These are phyloP conservation scores for Phytophthora citricola DNA, from an alignment of 352 stramenopile genomes.

Conservation along the genomic window DNA sequence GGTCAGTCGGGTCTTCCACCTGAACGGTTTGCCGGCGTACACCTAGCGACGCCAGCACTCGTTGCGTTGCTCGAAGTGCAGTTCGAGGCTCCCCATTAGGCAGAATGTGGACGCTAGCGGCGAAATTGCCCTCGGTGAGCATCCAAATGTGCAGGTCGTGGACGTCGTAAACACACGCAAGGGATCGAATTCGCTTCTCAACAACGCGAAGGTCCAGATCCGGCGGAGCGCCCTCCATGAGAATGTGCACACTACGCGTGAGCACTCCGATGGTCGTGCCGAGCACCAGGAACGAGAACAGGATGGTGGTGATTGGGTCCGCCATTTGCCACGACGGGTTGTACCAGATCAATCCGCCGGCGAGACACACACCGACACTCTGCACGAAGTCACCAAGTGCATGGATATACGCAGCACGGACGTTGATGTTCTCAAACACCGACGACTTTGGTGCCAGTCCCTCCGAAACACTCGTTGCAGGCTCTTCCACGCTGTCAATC, in stretches of 20 bases:
- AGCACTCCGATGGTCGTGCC: constrained; percentile 95
- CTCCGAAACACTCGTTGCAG: constrained; percentile 6
- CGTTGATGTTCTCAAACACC: constrained; percentile 93
- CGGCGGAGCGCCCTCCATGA: constrained; percentile 95
- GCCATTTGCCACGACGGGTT: constrained; percentile 95
- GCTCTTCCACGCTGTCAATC: constrained; percentile 55
- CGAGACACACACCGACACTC: constrained; percentile 96
- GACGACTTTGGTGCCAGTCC: constrained; percentile 28
- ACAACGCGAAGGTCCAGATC: constrained; percentile 57
- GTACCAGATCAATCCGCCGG: constrained; percentile 96
- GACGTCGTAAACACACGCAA: constrained; percentile 91
- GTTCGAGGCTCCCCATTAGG: constrained; percentile 60
- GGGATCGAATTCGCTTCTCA: constrained; percentile 65
- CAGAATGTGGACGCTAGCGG: constrained; percentile 93
- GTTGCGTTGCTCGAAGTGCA: constrained; percentile 64
- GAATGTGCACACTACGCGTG: constrained; percentile 89
- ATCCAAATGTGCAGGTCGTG: constrained; percentile 99
- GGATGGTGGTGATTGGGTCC: constrained; percentile 96
- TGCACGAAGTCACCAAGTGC: constrained; percentile 97
- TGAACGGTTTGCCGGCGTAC: constrained; percentile 75
- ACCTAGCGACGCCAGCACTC: constrained; percentile 56
- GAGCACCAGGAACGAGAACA: constrained; percentile 96
- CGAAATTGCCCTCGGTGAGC: constrained; percentile 90
- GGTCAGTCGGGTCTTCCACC: constrained; percentile 60
- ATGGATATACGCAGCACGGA: constrained; percentile 98